Base-by-base conservation (phyloP, 495 filamentous ascomycete species). In the Aspergillus mulundensis region DNA sequence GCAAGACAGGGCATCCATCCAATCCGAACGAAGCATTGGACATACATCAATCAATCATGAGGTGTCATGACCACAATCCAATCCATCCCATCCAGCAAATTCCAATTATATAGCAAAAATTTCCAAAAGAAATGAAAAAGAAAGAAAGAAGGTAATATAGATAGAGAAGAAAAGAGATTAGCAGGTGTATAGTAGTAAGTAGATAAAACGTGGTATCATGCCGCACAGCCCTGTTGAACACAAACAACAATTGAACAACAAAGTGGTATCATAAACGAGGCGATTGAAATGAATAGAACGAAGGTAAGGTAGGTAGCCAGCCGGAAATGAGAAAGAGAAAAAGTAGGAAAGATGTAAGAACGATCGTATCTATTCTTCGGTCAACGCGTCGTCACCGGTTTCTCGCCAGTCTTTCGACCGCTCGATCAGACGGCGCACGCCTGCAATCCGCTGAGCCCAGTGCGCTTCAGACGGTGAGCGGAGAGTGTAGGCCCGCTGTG, bases 401-500 rank as follows among this genome's bases (percentile, higher is more conserved):
- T 95, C 91, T 16, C 91, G 80, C 91, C 91, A 96, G 54, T 91
- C 89, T 45, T 89, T 82, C 45, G 86, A 89, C 62, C 83, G 81
- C 50, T 92, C 88, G 2, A 89, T 88, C 44, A 96, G 70, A 48
- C 81, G 74, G 70, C 87, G 89, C 34, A 96, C 81, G 25, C 92
- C 92, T 6, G 77, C 69, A 38, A 97, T 84, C 21, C 92, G 79
- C 16, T 83, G 83, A 0, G 91, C 90, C 91, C 90, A 96, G 42
- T 95, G 78, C 21, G 84, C 84, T 70, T 97, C 92, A 8, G 89
- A 83, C 0, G 88, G 81, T 2, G 90, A 93, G 45, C 94, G 86
- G 82, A 91, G 97, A 7, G 94, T 97, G 70, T 92, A 96, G 7
- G 87, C 95, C 18, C 94, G 83, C 70, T 99, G 94, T 7, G 88